Evolutionary conservation across 305 asterid species (phyloP).

Genomic region (Petunia hybrid): DNA sequence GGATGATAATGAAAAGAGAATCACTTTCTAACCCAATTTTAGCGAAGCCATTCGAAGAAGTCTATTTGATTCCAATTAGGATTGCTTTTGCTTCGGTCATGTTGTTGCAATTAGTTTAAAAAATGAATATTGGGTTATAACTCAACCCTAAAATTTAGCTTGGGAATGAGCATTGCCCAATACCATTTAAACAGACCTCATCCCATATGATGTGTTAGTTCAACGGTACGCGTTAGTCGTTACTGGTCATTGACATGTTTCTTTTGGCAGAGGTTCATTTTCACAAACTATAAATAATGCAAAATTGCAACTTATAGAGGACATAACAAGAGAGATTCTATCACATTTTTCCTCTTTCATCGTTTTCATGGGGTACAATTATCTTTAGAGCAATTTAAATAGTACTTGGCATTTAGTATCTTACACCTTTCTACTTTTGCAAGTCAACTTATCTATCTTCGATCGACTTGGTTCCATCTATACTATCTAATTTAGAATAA

Average conservation of each 20-base stretch:
- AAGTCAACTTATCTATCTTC: not conserved
- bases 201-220: no score
- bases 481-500: not conserved
- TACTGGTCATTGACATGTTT: not conserved
- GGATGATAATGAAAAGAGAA: not conserved
- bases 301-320: not conserved
- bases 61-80: not conserved
- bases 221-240: no score
- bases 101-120: not conserved
- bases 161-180: no score
- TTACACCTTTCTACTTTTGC: conserved; percentile 16
- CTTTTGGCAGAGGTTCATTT: not conserved
- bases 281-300: not conserved
- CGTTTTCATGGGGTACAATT: not conserved
- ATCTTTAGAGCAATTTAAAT: not conserved
- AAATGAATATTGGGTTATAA: no score
- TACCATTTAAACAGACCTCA: no score
- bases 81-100: not conserved
- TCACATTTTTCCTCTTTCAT: not conserved
- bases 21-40: not conserved
- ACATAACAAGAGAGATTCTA: not conserved
- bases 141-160: no score
- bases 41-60: not conserved
- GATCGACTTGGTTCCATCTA: not conserved
- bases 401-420: not conserved